These are phyloP conservation scores for Boechera divaricarpa DNA, from an alignment of 345 rosid genomes.

Conservation along the genomic window DNA sequence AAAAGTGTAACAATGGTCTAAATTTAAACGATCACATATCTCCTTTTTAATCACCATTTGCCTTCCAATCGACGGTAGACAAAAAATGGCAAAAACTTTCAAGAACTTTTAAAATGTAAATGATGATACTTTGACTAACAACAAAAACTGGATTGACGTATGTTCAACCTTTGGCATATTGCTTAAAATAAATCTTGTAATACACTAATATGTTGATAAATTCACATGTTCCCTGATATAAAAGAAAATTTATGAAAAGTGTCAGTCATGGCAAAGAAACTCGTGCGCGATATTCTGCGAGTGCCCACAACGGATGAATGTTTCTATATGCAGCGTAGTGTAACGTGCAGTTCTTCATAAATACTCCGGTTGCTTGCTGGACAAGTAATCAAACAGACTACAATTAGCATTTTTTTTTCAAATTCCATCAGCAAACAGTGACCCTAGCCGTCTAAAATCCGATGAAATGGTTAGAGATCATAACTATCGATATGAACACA, in stretches of 20 bases:
- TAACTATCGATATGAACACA: too few species aligned
- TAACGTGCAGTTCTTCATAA: constrained; percentile 66
- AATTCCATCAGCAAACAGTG: not conserved
- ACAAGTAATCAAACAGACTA: constrained; percentile 1
- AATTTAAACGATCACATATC: constrained; percentile 13
- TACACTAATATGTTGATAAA: not conserved
- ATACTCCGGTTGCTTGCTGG: constrained; percentile 69
- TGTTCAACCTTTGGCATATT: not conserved
- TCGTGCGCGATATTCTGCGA: constrained; percentile 53
- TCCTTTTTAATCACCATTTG: constrained; percentile 21
- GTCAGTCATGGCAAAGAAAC: constrained; percentile 43
- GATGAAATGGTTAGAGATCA: too few species aligned
- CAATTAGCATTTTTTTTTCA: not conserved
- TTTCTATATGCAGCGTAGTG: constrained; percentile 70
- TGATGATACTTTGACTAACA: not conserved
- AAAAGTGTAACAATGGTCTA: constrained; percentile 26
- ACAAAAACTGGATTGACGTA: not conserved
- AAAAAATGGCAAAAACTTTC: not conserved
- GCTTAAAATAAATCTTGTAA: not conserved
- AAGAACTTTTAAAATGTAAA: not conserved
- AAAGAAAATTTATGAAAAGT: not conserved
- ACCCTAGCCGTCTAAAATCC: too few species aligned
- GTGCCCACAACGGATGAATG: constrained; percentile 67
- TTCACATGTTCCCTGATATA: not conserved
- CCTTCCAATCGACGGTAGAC: constrained; percentile 33